Conservation (phyloP, 257 asterid genomes). For the Avicennia marina region DNA sequence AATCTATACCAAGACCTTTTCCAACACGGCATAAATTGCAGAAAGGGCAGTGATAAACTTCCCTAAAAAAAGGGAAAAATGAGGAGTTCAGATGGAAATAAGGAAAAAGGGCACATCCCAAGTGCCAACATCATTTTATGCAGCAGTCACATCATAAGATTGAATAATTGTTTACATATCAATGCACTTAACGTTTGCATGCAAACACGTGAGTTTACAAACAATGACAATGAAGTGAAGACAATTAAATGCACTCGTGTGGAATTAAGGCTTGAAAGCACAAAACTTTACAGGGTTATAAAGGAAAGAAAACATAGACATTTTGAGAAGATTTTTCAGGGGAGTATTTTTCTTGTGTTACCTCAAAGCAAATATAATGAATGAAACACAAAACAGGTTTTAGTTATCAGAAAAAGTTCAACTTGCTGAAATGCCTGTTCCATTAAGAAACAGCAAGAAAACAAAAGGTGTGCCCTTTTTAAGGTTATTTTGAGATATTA, state of each 20-base stretch:
- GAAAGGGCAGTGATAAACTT: constrained; percentile 91
- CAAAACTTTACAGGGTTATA: no score
- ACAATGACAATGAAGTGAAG: background rate
- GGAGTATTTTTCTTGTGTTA: background rate
- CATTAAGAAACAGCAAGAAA: no score
- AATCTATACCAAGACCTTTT: constrained; percentile 86
- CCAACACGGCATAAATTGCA: constrained; percentile 98
- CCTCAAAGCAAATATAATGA: background rate
- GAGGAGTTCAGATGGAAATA: background rate
- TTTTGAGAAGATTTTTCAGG: background rate
- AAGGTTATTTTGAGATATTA: no score
- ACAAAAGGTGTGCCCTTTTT: no score
- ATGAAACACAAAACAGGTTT: background rate
- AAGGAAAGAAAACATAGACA: background rate
- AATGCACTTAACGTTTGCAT: no score
- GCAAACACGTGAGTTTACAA: no score
- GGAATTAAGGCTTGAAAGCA: no score
- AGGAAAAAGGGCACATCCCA: background rate
- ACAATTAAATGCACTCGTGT: background rate
- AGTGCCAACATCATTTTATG: background rate
- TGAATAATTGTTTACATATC: background rate
- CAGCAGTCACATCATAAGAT: background rate
- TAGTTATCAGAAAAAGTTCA: no score
- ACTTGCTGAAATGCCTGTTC: no score
- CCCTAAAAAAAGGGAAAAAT: constrained; percentile 34